Base-by-base conservation (phyloP, 2,329 filamentous ascomycete genomes). In the Colletotrichum somersetense region DNA sequence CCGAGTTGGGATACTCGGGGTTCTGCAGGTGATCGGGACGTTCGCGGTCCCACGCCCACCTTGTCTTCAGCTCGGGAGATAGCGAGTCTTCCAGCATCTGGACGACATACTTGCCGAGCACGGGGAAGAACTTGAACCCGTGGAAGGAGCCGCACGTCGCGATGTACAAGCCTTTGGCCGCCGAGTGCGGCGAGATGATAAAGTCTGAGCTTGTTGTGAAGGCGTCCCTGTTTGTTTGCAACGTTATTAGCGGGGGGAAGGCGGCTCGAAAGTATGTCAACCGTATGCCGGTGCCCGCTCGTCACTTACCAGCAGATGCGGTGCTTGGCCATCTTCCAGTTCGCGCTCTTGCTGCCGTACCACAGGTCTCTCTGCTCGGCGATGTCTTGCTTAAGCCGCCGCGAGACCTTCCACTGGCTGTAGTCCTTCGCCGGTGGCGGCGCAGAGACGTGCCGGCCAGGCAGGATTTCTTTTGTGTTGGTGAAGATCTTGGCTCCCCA, bases 61-160 rank as follows among this genome's bases (percentile, higher is more conserved):
- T 85, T 62, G 79, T 75, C 59, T 76, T 76, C 70, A 89, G 76
- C 64, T 85, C 84, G 0, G 82, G 75, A 8, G 81, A 78, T 23
- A 90, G 77, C 18, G 79, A 74, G 16, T 79, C 85, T 75, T 85
- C 86, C 10, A 84, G 79, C 89, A 87, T 87, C 75, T 89, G 85
- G n/a, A 85, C 77, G 38, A 91, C 83, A 75, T 92, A 92, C 74
- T 87, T 88, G 5, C 91, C 90, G 35, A 91, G 85, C 3, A 88
- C 86, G 0, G 91, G 91, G 69, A 92, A 85, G 79, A 93, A 92
- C 79, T 92, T 92, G 83, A 86, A 92, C 20, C 89, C 87, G 79
- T 93, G 91, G 75, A 92, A 91, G 0, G 89, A 91, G 8, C 91
- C 91, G 16, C 89, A 90, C 0, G 89, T 89, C 0, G 90, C 91